phyloP scores from a whole-genome alignment of 805 yeast species.

The Wickerhamomyces bovis region DNA sequence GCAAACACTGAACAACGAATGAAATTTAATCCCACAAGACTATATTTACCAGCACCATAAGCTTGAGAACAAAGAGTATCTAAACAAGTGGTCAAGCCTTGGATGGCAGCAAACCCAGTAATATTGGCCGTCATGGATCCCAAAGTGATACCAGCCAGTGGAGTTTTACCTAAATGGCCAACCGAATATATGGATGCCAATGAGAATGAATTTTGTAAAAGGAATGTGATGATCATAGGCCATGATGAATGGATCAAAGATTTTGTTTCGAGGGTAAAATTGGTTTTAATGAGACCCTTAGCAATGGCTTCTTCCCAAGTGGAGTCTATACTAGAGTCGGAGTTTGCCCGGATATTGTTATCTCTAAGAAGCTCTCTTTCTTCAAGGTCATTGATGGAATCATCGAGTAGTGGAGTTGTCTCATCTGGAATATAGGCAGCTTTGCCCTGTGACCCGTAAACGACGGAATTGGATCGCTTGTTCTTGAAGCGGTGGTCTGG shows the following conservation, averaged over 20 bases:
- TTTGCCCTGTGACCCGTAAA: slow-evolving; percentile 22
- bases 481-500: slow-evolving; percentile 19
- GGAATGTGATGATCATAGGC: slow-evolving; percentile 22
- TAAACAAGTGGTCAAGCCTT: slow-evolving; percentile 76
- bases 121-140: slow-evolving; percentile 83
- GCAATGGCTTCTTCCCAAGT: slow-evolving; percentile 23
- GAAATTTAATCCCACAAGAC: slow-evolving; percentile 66
- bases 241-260: slow-evolving; percentile 15
- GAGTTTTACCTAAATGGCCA: slow-evolving; percentile 73
- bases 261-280: slow-evolving; percentile 15
- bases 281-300: slow-evolving; percentile 19
- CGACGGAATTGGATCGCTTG: slow-evolving; percentile 19
- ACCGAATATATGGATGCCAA: slow-evolving; percentile 36
- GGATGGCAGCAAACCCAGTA: slow-evolving; percentile 67
- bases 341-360: slow-evolving; percentile 14
- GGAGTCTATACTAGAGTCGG: slow-evolving; percentile 11
- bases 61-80: slow-evolving; percentile 86
- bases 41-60: slow-evolving; percentile 70
- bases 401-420: slow-evolving; percentile 9
- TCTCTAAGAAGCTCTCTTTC: slow-evolving; percentile 19
- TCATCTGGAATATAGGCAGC: slow-evolving; percentile 19
- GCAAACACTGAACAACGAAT: slow-evolving; percentile 53
- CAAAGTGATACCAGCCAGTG: slow-evolving; percentile 76
- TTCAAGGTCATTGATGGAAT: neutral
- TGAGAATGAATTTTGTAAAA: slow-evolving; percentile 23